Base-by-base conservation (phyloP, 2,329 filamentous ascomycete genomes). In the Nigrograna mackinnonii region DNA sequence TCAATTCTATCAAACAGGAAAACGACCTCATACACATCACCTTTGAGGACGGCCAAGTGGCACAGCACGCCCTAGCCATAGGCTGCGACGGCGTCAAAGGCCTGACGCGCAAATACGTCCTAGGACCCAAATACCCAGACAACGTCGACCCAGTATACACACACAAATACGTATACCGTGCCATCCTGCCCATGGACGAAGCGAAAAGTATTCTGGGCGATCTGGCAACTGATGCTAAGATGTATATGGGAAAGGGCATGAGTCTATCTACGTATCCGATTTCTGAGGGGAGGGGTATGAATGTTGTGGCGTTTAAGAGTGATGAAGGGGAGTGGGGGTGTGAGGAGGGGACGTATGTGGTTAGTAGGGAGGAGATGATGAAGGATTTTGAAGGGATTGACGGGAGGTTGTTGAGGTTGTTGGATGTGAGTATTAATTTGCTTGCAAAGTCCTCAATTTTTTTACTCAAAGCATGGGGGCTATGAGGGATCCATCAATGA, bases 31-130 rank as follows among this genome's bases (percentile, higher is more conserved):
- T 74, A 37, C 31, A 67, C 1, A 59, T 71, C 6, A 58, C 49
- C 2, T 66, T 76, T 12, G 58, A 68, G 28, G 57, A 60, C 69
- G 51, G 61, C 53, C 39, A 55, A 60, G 67, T 56, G 58, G 44
- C 57, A 51, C 28, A 69, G 64, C 56, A 54, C 69, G 49, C 53
- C 11, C 62, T 68, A 37, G 68, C 76, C 1, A 66, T 78, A 37
- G 74, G 74, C 3, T 73, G 70, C 40, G 76, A 79, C 49, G 76
- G 76, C 2, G 72, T 78, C 49, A 75, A 75, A 22, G 53, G 57
- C 12, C 44, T 48, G 9, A 49, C 53, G 3, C 39, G 59, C 32
- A 37, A 54, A 3, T 44, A 60, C 6, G 53, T 63, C 1, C 46
- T 59, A 4, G 36, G 41, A 2, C 42, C 50, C 3, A 33, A 37